Evolutionary conservation across 2,329 filamentous ascomycete genomes (phyloP).

Genomic region (Ceratocystis variospora): DNA sequence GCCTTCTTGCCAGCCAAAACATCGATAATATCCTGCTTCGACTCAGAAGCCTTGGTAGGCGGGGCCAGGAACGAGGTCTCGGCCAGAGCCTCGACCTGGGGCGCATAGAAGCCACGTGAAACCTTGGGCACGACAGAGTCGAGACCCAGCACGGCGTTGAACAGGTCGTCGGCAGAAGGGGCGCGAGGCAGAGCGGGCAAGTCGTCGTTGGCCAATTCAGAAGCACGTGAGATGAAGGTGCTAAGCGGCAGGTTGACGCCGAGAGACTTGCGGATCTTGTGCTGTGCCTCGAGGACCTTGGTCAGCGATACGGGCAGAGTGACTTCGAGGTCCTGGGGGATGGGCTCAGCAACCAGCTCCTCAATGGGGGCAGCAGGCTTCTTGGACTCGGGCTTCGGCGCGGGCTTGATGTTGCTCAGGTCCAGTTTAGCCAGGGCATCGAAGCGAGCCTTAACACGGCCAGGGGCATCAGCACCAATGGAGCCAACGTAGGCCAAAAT

Average conservation of each 20-base stretch:
- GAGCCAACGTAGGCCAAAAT: slow-evolving; percentile 77
- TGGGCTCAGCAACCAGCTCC: slow-evolving; percentile 28
- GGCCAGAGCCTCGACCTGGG: slow-evolving; percentile 52
- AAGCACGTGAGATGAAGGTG: slow-evolving; percentile 73
- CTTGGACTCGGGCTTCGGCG: slow-evolving; percentile 35
- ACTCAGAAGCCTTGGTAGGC: slow-evolving; percentile 26
- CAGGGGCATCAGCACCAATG: slow-evolving; percentile 59
- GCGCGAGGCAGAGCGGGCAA: slow-evolving; percentile 47
- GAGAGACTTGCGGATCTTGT: slow-evolving; percentile 61
- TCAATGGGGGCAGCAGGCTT: slow-evolving; percentile 29
- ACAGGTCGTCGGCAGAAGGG: slow-evolving; percentile 67
- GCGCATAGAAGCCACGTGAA: slow-evolving; percentile 52
- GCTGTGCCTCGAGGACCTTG: slow-evolving; percentile 67
- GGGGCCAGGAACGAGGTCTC: slow-evolving; percentile 30
- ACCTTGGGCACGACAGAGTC: slow-evolving; percentile 35
- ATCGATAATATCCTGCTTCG: slow-evolving; percentile 61
- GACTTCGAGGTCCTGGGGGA: slow-evolving; percentile 41
- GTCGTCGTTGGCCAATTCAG: slow-evolving; percentile 75
- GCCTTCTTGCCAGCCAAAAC: slow-evolving; percentile 43
- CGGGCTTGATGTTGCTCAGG: slow-evolving; percentile 86
- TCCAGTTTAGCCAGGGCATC: slow-evolving; percentile 71
- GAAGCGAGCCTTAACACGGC: slow-evolving; percentile 55
- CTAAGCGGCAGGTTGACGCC: slow-evolving; percentile 72
- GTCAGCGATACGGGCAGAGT: slow-evolving; percentile 65
- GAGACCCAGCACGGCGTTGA: slow-evolving; percentile 73